A percentile compares a stretch with the other conserved stretches of the same genome.
phyloP scores from a whole-genome alignment of 75 land plant genomes.

The Pseudotsuga menziesii region DNA sequence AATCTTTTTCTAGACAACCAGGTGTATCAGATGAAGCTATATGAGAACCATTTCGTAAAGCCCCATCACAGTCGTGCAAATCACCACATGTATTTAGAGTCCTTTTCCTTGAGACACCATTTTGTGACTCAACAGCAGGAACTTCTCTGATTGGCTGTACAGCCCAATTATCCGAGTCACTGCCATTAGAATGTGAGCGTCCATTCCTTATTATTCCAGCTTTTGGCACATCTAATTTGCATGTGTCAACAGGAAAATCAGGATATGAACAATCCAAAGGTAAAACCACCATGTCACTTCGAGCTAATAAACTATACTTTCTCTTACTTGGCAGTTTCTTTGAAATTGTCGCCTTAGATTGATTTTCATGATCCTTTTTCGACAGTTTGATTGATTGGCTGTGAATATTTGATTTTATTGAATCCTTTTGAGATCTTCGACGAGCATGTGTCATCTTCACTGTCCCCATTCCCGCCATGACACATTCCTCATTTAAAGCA shows the following conservation, averaged over 20 bases:
- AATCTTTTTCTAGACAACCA: constrained; percentile 42
- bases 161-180: constrained; percentile 37
- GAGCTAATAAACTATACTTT: background rate
- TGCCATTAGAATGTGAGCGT: constrained; percentile 29
- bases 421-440: constrained; percentile 17
- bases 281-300: constrained; percentile 4
- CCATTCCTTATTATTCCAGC: constrained; percentile 25
- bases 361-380: constrained; percentile 20
- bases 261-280: constrained; percentile 9
- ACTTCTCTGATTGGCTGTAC: constrained; percentile 16
- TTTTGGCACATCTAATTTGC: background rate
- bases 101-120: constrained; percentile 29
- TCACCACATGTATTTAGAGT: constrained; percentile 5
- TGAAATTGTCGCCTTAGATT: constrained; percentile 22
- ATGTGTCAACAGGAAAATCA: background rate
- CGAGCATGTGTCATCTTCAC: constrained; percentile 1
- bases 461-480: constrained; percentile 2
- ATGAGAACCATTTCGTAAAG: constrained; percentile 17
- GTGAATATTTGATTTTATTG: constrained; percentile 17
- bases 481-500: constrained; percentile 25
- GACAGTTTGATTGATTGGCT: constrained; percentile 10
- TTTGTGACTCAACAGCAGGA: constrained; percentile 30
- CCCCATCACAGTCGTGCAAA: constrained; percentile 22
- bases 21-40: constrained; percentile 5
- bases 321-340: background rate